These are phyloP conservation scores for Cercospora janseana DNA, from an alignment of 2,329 filamentous ascomycete species.

Conservation along the genomic window DNA sequence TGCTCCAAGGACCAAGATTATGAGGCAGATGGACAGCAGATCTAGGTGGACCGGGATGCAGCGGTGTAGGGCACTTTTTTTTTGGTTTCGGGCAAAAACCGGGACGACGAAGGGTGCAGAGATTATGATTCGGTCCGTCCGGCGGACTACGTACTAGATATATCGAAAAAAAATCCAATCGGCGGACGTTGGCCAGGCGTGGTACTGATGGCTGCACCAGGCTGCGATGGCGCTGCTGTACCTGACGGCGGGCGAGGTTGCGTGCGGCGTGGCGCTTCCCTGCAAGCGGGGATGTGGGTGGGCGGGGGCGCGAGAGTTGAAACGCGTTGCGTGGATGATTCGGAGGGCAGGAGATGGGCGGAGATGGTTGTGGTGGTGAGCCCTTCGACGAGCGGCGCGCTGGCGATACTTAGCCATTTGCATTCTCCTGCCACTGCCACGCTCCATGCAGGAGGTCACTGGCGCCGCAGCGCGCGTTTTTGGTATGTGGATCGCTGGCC, in stretches of 20 bases:
- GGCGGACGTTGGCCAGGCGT: conserved; percentile 24
- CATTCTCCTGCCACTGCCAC: conserved; percentile 17
- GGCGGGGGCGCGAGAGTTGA: too few species aligned
- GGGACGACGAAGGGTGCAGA: conserved; percentile 28
- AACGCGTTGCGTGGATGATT: conserved; percentile 13
- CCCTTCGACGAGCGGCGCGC: conserved; percentile 7
- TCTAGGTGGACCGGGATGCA: conserved; percentile 29
- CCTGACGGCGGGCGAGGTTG: conserved; percentile 21
- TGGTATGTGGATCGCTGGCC: conserved; percentile 18
- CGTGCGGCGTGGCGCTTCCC: conserved; percentile 23
- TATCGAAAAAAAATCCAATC: conserved; percentile 23
- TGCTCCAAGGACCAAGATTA: conserved; percentile 30
- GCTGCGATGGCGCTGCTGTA: conserved; percentile 23
- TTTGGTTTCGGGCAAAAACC: conserved; percentile 30
- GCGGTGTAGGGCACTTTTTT: conserved; percentile 29
- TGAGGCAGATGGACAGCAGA: conserved; percentile 27
- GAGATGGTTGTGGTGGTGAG: conserved; percentile 16
- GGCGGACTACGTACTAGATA: conserved; percentile 34
- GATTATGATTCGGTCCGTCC: conserved; percentile 35
- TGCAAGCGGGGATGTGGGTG: conserved; percentile 20
- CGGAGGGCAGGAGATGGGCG: conserved; percentile 13
- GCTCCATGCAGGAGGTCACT: conserved; percentile 23
- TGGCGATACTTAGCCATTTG: conserved; percentile 17
- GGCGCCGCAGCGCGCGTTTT: conserved; percentile 18
- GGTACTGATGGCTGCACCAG: conserved; percentile 28